Evolutionary conservation across 768 basidiomycete genomes (phyloP).

Genomic region (Lactifluus hygrophoroides): DNA sequence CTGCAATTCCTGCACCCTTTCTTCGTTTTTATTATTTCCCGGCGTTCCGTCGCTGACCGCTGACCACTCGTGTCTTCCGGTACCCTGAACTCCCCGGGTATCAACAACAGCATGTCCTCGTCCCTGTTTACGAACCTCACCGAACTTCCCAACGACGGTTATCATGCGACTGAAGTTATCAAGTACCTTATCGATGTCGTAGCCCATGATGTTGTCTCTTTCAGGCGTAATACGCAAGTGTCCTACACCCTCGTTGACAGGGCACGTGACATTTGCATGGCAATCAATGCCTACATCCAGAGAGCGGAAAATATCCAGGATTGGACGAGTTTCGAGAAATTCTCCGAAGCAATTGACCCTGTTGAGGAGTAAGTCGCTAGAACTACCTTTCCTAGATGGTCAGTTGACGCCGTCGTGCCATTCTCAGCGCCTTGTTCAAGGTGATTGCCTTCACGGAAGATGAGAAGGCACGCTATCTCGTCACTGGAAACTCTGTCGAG

Average conservation of each 20-base stretch:
- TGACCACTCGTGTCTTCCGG: neutral
- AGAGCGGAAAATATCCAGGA: constrained; percentile 5
- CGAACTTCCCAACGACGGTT: neutral
- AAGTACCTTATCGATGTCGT: constrained; percentile 17
- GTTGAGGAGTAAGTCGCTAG: constrained; percentile 15
- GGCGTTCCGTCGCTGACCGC: neutral
- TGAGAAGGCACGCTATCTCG: constrained; percentile 8
- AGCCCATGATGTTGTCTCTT: constrained; percentile 12
- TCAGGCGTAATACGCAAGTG: constrained; percentile 20
- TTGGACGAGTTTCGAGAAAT: constrained; percentile 20
- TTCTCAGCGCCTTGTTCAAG: constrained; percentile 4
- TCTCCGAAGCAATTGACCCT: constrained; percentile 20
- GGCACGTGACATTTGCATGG: constrained; percentile 18
- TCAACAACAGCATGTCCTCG: neutral
- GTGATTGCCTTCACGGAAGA: constrained; percentile 8
- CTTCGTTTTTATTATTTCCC: neutral
- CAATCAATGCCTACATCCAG: constrained; percentile 17
- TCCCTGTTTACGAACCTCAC: neutral
- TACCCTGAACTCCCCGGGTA: neutral
- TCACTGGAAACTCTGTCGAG: neutral
- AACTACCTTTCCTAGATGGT: too few species aligned
- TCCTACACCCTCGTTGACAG: constrained; percentile 20
- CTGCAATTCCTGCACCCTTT: neutral
- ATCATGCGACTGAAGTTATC: constrained; percentile 18
- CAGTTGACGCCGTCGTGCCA: neutral